A percentile compares a stretch with the other conserved stretches of the same genome.
phyloP scores from a whole-genome alignment of 2,329 filamentous ascomycete genomes.

The Pseudogymnoascus sp. region DNA sequence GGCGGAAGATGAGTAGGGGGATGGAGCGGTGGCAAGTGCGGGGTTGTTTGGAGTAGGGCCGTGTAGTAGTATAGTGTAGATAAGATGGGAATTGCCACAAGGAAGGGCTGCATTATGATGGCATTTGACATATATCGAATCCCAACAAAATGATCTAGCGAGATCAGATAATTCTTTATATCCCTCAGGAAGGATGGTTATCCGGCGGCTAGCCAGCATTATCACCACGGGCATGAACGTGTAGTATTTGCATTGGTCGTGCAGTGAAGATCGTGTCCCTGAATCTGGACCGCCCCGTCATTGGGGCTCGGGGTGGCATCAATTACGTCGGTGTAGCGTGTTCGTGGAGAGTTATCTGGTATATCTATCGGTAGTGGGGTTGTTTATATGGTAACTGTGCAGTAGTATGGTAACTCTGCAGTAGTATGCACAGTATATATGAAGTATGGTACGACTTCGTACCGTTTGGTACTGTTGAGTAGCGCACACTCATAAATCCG shows the following conservation, averaged over 20 bases:
- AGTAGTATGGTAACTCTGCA: not conserved
- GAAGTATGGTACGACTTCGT: not conserved
- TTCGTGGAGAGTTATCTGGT: not conserved
- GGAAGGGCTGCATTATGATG: not conserved
- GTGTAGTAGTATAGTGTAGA: not conserved
- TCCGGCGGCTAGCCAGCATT: not conserved
- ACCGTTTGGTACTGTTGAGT: not conserved
- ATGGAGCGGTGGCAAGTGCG: not conserved
- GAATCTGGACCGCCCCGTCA: not conserved
- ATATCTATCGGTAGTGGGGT: not conserved
- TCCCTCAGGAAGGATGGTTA: too few species aligned
- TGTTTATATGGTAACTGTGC: not conserved
- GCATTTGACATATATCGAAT: not conserved
- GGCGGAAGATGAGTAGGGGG: not conserved
- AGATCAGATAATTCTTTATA: not conserved
- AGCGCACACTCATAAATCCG: not conserved
- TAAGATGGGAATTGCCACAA: not conserved
- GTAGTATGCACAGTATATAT: not conserved
- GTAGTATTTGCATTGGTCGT: conserved; percentile 1
- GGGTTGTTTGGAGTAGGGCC: not conserved
- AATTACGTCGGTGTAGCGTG: not conserved
- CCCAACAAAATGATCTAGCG: not conserved
- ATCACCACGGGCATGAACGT: not conserved
- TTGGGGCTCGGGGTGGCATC: not conserved
- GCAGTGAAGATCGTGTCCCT: not conserved